Evolutionary conservation across 306 rosid genomes (phyloP), one percentile per base, ranked within the genome.

Genomic region (Fragaria iinumae): DNA sequence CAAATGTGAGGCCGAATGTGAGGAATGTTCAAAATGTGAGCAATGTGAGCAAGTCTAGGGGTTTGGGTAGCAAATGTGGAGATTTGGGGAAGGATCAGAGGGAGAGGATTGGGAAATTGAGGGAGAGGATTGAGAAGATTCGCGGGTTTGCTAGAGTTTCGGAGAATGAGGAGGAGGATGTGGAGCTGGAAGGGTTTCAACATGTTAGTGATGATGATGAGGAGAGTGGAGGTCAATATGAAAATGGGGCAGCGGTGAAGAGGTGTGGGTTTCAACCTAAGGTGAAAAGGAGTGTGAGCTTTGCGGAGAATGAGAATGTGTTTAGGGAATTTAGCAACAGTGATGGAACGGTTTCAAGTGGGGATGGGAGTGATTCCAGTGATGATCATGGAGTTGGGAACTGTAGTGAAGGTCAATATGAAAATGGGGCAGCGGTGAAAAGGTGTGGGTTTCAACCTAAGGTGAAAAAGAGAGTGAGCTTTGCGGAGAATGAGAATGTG

Each of bases 41-140:
- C 23, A 83, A 74, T 77, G 77, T 76, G 59, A 76, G 59, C 23
- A 87, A 72, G 76, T 74, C 87, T 0, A 83, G 86, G 84, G 72
- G 73, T 83, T 43, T 59, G 36, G 76, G 75, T 45, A 11, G 80
- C 13, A 82, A 59, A 45, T 32, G 11, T 52, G 75, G 75, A 56
- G 74, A 57, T 57, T 72, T 32, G 72, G 84, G 69, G 67, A 81
- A 64, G 71, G 91, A 84, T 76, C 91, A 84, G 77, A 83, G 76
- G 69, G 83, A 88, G 76, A 59, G 75, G 73, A 73, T 92, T 74
- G 89, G 89, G 80, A 88, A 88, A 68, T 83, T 96, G 85, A 86
- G 83, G 89, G 87, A 83, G 3, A 92, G 97, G 80, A 91, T 91
- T 65, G 96, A 96, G 81, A 92, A 75, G 79, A 91, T 90, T 71